A percentile compares a stretch with the other conserved stretches of the same genome.
phyloP scores from a whole-genome alignment of 148 eudicot species.

The Pharnaceum exiguum region DNA sequence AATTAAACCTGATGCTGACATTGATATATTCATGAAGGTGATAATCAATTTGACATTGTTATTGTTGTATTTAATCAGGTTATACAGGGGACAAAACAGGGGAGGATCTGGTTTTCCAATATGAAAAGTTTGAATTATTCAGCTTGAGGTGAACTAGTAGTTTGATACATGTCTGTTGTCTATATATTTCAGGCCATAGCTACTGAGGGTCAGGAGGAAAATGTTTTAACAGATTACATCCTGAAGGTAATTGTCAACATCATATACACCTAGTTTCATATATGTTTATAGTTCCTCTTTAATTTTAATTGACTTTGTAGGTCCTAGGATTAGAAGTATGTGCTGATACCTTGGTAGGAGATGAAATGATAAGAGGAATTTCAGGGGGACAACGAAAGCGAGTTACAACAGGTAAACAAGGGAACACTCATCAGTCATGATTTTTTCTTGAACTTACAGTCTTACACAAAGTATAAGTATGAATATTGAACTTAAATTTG shows the following conservation, averaged over 20 bases:
- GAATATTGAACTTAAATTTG: not conserved
- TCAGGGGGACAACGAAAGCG: constrained; percentile 86
- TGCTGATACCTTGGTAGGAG: constrained; percentile 84
- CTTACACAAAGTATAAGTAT: no score
- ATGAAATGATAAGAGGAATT: constrained; percentile 62
- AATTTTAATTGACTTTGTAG: constrained; percentile 25
- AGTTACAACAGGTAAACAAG: constrained; percentile 59
- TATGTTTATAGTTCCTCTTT: not conserved
- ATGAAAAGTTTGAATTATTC: no score
- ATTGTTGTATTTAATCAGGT: not conserved
- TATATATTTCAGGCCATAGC: constrained; percentile 64
- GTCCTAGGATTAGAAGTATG: constrained; percentile 69
- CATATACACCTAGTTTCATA: no score
- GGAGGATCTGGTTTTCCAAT: not conserved
- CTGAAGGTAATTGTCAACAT: constrained; percentile 40
- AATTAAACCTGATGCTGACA: constrained; percentile 72
- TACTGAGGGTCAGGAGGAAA: constrained; percentile 55
- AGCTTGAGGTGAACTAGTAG: no score
- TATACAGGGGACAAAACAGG: not conserved
- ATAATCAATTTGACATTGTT: not conserved
- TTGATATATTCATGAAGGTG: constrained; percentile 81
- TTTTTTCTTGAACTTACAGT: no score
- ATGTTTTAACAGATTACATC: constrained; percentile 62
- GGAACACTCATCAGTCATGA: not conserved
- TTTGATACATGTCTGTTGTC: not conserved